Evolutionary conservation across 805 yeast genomes (phyloP).

Genomic region (Citeromyces matritensis): DNA sequence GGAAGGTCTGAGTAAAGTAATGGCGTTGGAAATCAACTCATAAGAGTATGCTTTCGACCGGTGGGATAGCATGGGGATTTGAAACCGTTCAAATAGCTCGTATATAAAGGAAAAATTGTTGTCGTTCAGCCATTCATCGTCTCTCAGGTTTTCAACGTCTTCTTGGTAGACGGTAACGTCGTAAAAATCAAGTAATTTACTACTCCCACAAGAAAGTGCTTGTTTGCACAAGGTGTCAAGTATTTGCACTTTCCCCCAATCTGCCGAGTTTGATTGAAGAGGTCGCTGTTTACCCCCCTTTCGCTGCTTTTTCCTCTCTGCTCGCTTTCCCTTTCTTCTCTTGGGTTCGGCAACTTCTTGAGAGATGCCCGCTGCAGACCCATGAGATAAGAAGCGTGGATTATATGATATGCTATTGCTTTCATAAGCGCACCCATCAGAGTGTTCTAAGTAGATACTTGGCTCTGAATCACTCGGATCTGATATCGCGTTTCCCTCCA

Average conservation of each 20-base stretch:
- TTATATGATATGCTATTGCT: too few relatives aligned
- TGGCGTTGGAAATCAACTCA: slow-evolving; percentile 14
- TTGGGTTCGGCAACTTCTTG: slow-evolving; percentile 5
- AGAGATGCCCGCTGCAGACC: slow-evolving; percentile 3
- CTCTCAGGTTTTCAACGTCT: slow-evolving; percentile 40
- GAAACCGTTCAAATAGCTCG: slow-evolving; percentile 31
- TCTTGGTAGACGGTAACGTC: slow-evolving; percentile 43
- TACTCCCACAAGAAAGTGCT: slow-evolving; percentile 6
- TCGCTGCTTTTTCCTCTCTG: slow-evolving; percentile 2
- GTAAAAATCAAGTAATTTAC: slow-evolving; percentile 29
- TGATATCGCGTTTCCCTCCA: slow-evolving; percentile 2
- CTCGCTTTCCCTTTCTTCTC: slow-evolving; percentile 3
- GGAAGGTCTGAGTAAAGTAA: slow-evolving; percentile 38
- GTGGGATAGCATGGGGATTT: slow-evolving; percentile 11
- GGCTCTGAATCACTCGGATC: slow-evolving; percentile 9
- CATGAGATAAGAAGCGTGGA: too few relatives aligned
- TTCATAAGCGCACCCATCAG: slow-evolving; percentile 6
- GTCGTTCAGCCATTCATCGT: slow-evolving; percentile 66
- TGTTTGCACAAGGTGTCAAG: slow-evolving; percentile 5
- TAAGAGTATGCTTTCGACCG: slow-evolving; percentile 10
- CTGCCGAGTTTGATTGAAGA: slow-evolving; percentile 4
- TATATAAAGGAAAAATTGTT: slow-evolving; percentile 49
- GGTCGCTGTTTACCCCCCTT: background rate
- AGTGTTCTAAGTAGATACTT: slow-evolving; percentile 9
- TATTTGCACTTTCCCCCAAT: slow-evolving; percentile 7